Evolutionary conservation across 2,329 filamentous ascomycete genomes (phyloP), one percentile per base, ranked within the genome.

Genomic region (Aspergillus fischeri): DNA sequence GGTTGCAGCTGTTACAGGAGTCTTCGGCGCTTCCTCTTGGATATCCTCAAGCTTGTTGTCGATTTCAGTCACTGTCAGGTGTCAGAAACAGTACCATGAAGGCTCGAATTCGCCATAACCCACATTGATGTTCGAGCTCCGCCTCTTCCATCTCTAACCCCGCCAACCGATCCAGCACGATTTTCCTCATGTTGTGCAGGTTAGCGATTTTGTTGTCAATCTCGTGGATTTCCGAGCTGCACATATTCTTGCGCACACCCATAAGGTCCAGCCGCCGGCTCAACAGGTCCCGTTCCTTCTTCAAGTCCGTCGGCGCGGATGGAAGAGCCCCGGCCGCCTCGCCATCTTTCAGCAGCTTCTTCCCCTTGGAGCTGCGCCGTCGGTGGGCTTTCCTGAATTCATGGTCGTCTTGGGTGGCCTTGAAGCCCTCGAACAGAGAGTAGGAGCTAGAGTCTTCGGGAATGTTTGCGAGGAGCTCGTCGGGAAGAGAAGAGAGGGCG

Each of bases 161-260:
- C 1, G 92, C 92, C 63, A 99, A 76, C 61, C 94, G 84, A 55
- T 97, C 92, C 56, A 99, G 75, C 49, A 97, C 89, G 60, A 97
- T 95, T 70, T 88, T 89, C 63, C 94, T 88, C 91, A 97, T 97
- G 60, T 86, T 91, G 65, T 91, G 88, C 54, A 99, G 80, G 73
- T 97, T 97, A 59, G 91, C 86, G 62, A 99, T 93, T 76, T 97
- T 99, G 77, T 89, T 92, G 76, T 99, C 94, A 60, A 99, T 96
- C 70, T 99, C 94, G 59, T 87, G 86, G 58, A 99, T 97, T 75
- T 99, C 94, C 61, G 91, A 90, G 68, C 91, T 94, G 65, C 92
- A 93, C 93, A 99, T 97, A 70, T 94, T 96, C 76, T 99, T 99
- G 58, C 94, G 85, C 60, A 97, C 86, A 3, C 88, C 84, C 78